Percentiles rank a stretch among this genome's conserved stretches.
These are phyloP conservation scores for Penicillium sp. DNA, from an alignment of 2,329 filamentous ascomycete genomes.

Conservation along the genomic window DNA sequence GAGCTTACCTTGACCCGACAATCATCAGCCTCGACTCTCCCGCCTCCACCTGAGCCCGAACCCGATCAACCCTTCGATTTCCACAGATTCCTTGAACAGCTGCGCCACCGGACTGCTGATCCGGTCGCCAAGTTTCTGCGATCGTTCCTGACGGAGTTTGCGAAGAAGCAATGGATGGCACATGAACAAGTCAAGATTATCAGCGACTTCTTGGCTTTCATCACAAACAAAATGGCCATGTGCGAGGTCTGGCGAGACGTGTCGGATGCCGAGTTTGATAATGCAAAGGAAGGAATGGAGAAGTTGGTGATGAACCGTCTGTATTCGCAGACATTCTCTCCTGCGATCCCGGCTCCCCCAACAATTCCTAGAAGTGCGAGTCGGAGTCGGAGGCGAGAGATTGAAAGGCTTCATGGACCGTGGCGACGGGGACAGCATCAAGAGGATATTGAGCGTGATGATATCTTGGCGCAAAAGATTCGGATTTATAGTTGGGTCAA, in stretches of 20 bases:
- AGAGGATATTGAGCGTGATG: constrained; percentile 94
- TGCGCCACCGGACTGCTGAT: constrained; percentile 96
- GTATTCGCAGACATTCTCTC: constrained; percentile 94
- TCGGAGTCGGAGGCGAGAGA: constrained; percentile 68
- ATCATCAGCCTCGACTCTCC: constrained; percentile 44
- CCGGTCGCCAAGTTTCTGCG: constrained; percentile 94
- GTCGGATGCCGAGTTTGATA: constrained; percentile 96
- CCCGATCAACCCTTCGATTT: constrained; percentile 92
- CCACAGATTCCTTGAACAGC: constrained; percentile 91
- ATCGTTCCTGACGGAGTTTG: constrained; percentile 92
- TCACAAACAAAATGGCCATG: constrained; percentile 95
- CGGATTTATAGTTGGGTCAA: constrained; percentile 94
- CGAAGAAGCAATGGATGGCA: constrained; percentile 98
- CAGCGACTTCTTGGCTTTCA: constrained; percentile 92
- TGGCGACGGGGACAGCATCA: constrained; percentile 95
- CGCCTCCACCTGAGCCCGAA: constrained; percentile 76
- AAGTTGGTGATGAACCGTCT: constrained; percentile 98
- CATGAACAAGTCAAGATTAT: constrained; percentile 99
- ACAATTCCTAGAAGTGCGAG: constrained; percentile 60
- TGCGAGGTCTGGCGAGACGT: constrained; percentile 97
- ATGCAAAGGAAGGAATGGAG: constrained; percentile 98
- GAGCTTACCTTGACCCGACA: constrained; percentile 30
- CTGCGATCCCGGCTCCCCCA: constrained; percentile 81
- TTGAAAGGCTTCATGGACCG: constrained; percentile 70
- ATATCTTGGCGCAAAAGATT: constrained; percentile 94